Evolutionary conservation across 768 basidiomycete species (phyloP), one percentile per base, ranked within the genome.

Genomic region (Termitomyces sp.): DNA sequence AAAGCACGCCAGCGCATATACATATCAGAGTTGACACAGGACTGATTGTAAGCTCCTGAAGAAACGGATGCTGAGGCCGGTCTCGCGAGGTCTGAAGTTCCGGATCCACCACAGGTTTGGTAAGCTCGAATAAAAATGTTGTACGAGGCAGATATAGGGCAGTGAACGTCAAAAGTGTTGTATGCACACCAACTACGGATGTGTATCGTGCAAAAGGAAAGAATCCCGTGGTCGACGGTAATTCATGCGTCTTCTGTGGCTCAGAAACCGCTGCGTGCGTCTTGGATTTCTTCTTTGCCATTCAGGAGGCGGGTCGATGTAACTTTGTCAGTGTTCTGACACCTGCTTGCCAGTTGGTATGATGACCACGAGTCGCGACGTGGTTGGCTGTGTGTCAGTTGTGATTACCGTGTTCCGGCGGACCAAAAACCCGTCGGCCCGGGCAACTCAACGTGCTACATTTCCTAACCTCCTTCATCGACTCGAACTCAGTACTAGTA

Each of bases 91-190:
- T 75, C 5, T 68, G 56, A 32, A 72, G 69, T 20, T 65, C 65
- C 30, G 67, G 58, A 58, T 74, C 70, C 65, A 71, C 64, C 49
- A 64, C 59, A 10, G 70, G 66, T 2, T 65, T 65, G 32, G 72
- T 70, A n/a, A 76, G 65, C 13, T 71, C 73, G 57, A 77, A 73
- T 26, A 84, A 66, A 45, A 77, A 74, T 3, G 78, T 75, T 18
- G 80, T 82, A 50, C 81, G 81, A n/a, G 91, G 91, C n/a, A 93
- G 76, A 68, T 83, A 86, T 53, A 93, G 75, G 1, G 82, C 82
- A 13, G 80, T 77, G 69, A 91, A 92, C 2, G 75, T 71, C 60
- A 91, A 77, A 8, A 92, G 82, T 16, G 82, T 77, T 1, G 82
- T 77, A 67, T 88, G 87, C 7, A 91, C 85, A 45, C 84, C 85